phyloP scores from a whole-genome alignment of 805 yeast species.

The Cephaloascus fragrans region DNA sequence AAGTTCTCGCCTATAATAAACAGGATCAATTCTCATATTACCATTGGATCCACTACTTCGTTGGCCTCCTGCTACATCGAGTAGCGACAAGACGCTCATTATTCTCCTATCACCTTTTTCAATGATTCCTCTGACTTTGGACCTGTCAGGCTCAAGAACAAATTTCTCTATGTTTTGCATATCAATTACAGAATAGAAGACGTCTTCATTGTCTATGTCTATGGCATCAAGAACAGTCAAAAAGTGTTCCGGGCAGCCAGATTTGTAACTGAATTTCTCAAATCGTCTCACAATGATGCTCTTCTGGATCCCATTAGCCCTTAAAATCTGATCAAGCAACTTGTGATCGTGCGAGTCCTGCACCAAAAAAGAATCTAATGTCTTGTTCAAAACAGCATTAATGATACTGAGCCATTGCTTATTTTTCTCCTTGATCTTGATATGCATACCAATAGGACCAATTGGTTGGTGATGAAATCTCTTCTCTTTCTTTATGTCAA shows the following conservation, averaged over 20 bases:
- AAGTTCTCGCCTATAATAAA: constrained; percentile 25
- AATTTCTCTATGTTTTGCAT: constrained; percentile 46
- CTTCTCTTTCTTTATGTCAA: constrained; percentile 24
- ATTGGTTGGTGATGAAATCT: constrained; percentile 44
- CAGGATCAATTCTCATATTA: constrained; percentile 44
- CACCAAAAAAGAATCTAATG: constrained; percentile 60
- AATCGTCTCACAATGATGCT: constrained; percentile 41
- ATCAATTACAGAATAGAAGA: constrained; percentile 59
- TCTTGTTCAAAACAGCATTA: constrained; percentile 41
- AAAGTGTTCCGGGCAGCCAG: constrained; percentile 32
- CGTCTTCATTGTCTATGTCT: constrained; percentile 40
- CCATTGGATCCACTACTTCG: constrained; percentile 29
- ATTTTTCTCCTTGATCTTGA: constrained; percentile 46
- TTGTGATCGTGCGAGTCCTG: constrained; percentile 50
- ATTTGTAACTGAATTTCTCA: constrained; percentile 46
- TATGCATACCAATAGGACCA: constrained; percentile 71
- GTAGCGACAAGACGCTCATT: constrained; percentile 27
- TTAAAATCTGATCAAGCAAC: constrained; percentile 23
- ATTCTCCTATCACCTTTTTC: constrained; percentile 27
- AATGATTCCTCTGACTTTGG: constrained; percentile 38
- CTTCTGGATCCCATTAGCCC: constrained; percentile 12
- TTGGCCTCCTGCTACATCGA: constrained; percentile 32
- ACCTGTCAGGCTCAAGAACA: constrained; percentile 40
- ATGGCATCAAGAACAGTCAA: constrained; percentile 54
- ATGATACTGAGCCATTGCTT: constrained; percentile 50